Conservation (phyloP, 2,329 filamentous ascomycete genomes). For the Xylariaceae sp. region DNA sequence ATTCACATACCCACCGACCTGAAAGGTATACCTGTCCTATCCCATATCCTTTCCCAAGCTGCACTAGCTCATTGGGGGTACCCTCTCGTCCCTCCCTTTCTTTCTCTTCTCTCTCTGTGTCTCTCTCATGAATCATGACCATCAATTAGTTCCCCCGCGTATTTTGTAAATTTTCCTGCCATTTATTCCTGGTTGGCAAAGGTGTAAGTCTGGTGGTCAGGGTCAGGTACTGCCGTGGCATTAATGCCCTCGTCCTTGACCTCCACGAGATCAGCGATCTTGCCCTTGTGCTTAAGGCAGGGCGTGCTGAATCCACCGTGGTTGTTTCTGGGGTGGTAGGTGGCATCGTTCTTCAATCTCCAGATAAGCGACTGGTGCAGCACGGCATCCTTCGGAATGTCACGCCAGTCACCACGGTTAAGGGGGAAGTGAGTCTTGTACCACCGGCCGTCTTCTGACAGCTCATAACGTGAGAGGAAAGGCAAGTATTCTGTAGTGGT, state of each 20-base stretch:
- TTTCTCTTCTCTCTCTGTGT: no score
- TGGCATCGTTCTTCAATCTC: conserved; percentile 29
- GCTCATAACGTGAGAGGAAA: conserved; percentile 38
- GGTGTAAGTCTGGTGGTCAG: conserved; percentile 12
- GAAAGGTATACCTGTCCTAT: no score
- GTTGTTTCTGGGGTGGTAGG: conserved; percentile 34
- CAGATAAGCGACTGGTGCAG: conserved; percentile 37
- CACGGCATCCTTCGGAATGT: conserved; percentile 37
- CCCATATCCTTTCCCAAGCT: no score
- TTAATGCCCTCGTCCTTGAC: conserved; percentile 2
- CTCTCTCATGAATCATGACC: no score
- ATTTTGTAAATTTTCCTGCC: neutral
- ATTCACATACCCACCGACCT: no score
- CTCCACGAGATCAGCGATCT: conserved; percentile 13
- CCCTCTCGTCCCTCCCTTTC: no score
- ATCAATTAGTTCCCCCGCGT: neutral
- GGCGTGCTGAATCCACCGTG: conserved; percentile 30
- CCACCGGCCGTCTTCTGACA: conserved; percentile 31
- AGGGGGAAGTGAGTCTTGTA: conserved; percentile 36
- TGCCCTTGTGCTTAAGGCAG: conserved; percentile 28
- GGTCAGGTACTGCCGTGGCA: conserved; percentile 1
- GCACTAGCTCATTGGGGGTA: no score
- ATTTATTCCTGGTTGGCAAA: conserved; percentile 1
- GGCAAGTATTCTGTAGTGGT: conserved; percentile 34
- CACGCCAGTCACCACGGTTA: conserved; percentile 35